Percentiles rank a stretch among this genome's conserved stretches.
Evolutionary conservation across 768 basidiomycete genomes (phyloP).

Genomic region (Phanerochaete sordida): DNA sequence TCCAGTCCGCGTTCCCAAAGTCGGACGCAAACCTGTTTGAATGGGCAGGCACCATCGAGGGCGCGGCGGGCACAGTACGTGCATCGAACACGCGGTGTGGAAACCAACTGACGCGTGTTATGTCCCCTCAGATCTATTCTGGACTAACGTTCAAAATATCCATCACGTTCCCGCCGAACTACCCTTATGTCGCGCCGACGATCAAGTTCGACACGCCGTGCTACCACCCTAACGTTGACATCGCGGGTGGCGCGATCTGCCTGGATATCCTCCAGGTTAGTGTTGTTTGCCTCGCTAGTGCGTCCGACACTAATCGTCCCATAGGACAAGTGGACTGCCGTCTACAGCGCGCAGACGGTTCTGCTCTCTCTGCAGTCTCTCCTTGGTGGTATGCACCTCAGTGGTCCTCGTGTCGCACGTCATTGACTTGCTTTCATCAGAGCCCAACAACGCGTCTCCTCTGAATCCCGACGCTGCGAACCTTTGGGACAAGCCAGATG

Average conservation of each 20-base stretch:
- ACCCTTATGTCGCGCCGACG: conserved; percentile 80
- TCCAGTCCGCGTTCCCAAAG: conserved; percentile 85
- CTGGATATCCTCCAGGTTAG: conserved; percentile 82
- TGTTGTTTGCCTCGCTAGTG: neutral
- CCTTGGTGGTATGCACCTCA: conserved; percentile 63
- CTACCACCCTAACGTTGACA: conserved; percentile 90
- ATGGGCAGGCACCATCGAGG: conserved; percentile 88
- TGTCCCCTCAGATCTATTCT: conserved; percentile 57
- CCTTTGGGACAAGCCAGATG: conserved; percentile 72
- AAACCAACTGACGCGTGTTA: conserved; percentile 1
- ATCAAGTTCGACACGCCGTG: conserved; percentile 90
- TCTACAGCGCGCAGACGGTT: conserved; percentile 89
- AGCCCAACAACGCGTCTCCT: conserved; percentile 92
- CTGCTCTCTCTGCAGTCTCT: conserved; percentile 84
- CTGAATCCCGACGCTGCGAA: conserved; percentile 83
- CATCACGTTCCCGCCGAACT: conserved; percentile 82
- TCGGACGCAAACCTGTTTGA: conserved; percentile 85
- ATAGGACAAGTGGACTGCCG: conserved; percentile 91
- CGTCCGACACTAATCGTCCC: neutral
- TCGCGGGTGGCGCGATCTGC: conserved; percentile 73
- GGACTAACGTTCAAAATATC: conserved; percentile 80
- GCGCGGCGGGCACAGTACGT: conserved; percentile 70
- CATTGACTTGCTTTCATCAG: conserved; percentile 35
- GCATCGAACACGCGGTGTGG: neutral
- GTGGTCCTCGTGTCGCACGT: neutral